phyloP scores from a whole-genome alignment of 208 protist species.

The Trypanosoma cruzi region DNA sequence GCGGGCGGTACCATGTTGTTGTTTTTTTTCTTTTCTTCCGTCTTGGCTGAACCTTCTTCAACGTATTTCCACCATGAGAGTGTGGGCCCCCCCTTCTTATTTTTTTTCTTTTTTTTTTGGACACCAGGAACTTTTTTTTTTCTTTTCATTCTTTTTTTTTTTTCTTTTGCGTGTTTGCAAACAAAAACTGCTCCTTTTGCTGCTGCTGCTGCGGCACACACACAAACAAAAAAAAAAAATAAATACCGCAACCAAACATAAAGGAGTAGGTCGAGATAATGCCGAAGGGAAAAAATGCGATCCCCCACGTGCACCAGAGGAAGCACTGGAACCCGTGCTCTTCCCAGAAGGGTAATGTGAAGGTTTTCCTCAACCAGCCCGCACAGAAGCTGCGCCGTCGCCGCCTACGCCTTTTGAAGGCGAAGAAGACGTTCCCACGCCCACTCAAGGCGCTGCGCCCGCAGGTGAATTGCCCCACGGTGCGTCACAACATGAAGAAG shows the following conservation, averaged over 20 bases:
- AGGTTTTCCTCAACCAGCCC: constrained; percentile 91
- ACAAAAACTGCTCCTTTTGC: too few relatives aligned
- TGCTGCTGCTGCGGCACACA: background rate
- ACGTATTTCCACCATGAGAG: too few relatives aligned
- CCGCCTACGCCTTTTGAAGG: constrained; percentile 85
- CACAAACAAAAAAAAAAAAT: too few relatives aligned
- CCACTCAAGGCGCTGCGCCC: constrained; percentile 95
- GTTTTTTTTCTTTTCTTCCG: too few relatives aligned
- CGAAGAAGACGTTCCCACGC: constrained; percentile 95
- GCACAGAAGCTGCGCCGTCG: constrained; percentile 86
- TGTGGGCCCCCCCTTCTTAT: too few relatives aligned
- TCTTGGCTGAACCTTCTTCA: too few relatives aligned
- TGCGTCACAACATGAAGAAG: constrained; percentile 97
- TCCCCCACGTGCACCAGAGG: constrained; percentile 96
- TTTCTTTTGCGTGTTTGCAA: background rate
- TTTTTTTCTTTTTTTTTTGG: too few relatives aligned
- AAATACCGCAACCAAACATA: constrained; percentile 10
- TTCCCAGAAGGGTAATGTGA: constrained; percentile 93
- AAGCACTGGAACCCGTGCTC: constrained; percentile 96
- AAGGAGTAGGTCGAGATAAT: constrained; percentile 49
- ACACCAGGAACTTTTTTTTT: too few relatives aligned
- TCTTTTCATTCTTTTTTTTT: constrained; percentile 7
- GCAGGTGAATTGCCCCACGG: constrained; percentile 94
- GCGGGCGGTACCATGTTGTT: too few relatives aligned
- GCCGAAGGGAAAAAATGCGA: constrained; percentile 96